phyloP scores from a whole-genome alignment of 371 early-diverging fungal species.

The Mortierella sp. region DNA sequence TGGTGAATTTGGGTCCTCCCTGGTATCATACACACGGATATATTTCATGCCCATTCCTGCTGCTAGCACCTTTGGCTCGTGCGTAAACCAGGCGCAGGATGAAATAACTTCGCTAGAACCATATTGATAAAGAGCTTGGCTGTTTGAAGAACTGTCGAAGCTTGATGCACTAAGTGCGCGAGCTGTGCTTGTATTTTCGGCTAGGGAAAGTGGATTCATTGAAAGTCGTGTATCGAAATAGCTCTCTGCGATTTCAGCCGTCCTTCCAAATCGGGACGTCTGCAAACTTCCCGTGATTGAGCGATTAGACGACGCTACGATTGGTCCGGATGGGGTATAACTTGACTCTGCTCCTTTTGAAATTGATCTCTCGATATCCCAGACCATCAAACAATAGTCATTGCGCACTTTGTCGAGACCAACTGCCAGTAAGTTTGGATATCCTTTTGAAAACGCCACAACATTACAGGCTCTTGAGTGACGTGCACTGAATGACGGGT shows the following conservation, averaged over 20 bases:
- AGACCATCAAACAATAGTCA: slow-evolving; percentile 80
- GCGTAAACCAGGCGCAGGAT: slow-evolving; percentile 81
- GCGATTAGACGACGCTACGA: slow-evolving; percentile 20
- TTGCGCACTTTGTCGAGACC: slow-evolving; percentile 84
- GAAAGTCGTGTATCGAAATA: slow-evolving; percentile 52
- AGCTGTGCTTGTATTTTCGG: slow-evolving; percentile 43
- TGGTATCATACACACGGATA: slow-evolving; percentile 79
- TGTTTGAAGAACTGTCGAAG: slow-evolving; percentile 34
- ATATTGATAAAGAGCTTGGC: slow-evolving; percentile 71
- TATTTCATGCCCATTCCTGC: slow-evolving; percentile 85
- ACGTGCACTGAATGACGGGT: slow-evolving; percentile 67
- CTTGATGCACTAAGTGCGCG: slow-evolving; percentile 45
- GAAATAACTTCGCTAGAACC: slow-evolving; percentile 80
- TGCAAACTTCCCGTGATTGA: slow-evolving; percentile 33
- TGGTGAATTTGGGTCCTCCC: slow-evolving; percentile 59
- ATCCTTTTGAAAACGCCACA: slow-evolving; percentile 75
- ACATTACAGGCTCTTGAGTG: slow-evolving; percentile 81
- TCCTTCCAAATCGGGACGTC: slow-evolving; percentile 46
- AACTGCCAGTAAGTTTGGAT: slow-evolving; percentile 72
- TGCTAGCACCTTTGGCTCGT: slow-evolving; percentile 65
- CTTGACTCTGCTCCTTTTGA: slow-evolving; percentile 26
- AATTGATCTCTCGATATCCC: slow-evolving; percentile 76
- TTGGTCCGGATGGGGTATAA: slow-evolving; percentile 45
- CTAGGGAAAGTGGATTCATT: slow-evolving; percentile 53
- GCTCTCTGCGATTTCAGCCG: slow-evolving; percentile 40